Percentiles rank a stretch among this genome's conserved stretches.
phyloP scores from a whole-genome alignment of 495 filamentous ascomycete genomes.

The Talaromyces stipitatus region DNA sequence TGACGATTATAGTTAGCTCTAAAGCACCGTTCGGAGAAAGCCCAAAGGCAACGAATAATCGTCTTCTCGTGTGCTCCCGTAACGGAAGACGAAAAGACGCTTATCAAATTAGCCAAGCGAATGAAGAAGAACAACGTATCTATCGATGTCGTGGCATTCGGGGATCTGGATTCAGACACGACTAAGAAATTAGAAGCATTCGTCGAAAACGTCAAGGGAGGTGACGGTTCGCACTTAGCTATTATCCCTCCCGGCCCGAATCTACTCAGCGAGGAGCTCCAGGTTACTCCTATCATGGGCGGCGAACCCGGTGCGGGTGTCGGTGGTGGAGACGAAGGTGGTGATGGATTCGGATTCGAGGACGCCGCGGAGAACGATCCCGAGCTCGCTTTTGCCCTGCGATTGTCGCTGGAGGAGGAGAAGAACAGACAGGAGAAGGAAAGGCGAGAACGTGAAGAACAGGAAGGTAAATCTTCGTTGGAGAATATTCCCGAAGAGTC shows the following conservation, averaged over 20 bases:
- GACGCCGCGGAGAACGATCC: slow-evolving; percentile 66
- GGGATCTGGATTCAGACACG: slow-evolving; percentile 83
- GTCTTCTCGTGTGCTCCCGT: slow-evolving; percentile 93
- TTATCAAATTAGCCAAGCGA: slow-evolving; percentile 87
- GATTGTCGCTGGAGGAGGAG: slow-evolving; percentile 98
- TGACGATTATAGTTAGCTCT: slow-evolving; percentile 66
- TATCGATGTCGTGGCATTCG: slow-evolving; percentile 91
- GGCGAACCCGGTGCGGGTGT: slow-evolving; percentile 56
- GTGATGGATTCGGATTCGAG: slow-evolving; percentile 53
- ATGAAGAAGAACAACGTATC: slow-evolving; percentile 96
- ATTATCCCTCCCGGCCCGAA: slow-evolving; percentile 87
- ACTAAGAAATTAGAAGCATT: slow-evolving; percentile 89
- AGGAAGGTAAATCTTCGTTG: slow-evolving; percentile 59
- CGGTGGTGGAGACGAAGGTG: slow-evolving; percentile 44
- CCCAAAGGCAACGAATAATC: slow-evolving; percentile 88
- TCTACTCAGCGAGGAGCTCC: slow-evolving; percentile 84
- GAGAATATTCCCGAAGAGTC: slow-evolving; percentile 82
- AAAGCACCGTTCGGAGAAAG: slow-evolving; percentile 96
- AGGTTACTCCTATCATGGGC: slow-evolving; percentile 82
- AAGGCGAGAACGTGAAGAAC: slow-evolving; percentile 66
- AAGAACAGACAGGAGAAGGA: slow-evolving; percentile 84
- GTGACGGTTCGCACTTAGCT: slow-evolving; percentile 83
- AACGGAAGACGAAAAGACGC: slow-evolving; percentile 75
- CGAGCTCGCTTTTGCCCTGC: slow-evolving; percentile 87
- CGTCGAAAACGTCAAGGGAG: slow-evolving; percentile 82